Conservation (phyloP, 805 yeast species). For the Ogataea pilisensis region DNA sequence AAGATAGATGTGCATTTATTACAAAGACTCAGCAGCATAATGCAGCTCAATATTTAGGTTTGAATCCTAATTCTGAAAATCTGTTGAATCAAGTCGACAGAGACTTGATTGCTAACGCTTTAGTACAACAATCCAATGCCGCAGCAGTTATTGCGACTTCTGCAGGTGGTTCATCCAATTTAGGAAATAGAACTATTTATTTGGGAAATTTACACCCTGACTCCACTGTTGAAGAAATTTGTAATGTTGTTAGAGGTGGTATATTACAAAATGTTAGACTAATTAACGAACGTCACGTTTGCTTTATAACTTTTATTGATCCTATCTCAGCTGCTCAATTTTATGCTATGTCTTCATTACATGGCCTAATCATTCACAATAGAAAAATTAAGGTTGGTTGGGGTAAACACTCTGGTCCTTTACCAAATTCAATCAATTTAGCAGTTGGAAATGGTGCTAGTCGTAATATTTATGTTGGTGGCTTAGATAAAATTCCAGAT, state of each 20-base stretch:
- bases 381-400: conserved; percentile 90
- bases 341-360: conserved; percentile 88
- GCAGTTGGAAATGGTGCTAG: conserved; percentile 95
- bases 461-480: conserved; percentile 86
- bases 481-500: conserved; percentile 30
- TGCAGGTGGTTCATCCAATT: conserved; percentile 88
- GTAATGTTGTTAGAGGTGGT: conserved; percentile 96
- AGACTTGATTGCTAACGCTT: conserved; percentile 62
- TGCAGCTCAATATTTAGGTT: conserved; percentile 91
- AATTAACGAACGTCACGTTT: conserved; percentile 80
- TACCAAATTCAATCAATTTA: conserved; percentile 77
- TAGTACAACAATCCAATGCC: conserved; percentile 92
- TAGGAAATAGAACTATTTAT: conserved; percentile 92
- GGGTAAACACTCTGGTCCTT: conserved; percentile 96
- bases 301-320: conserved; percentile 92
- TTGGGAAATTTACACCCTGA: conserved; percentile 87
- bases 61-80: conserved; percentile 86
- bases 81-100: conserved; percentile 55
- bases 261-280: conserved; percentile 78
- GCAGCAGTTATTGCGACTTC: conserved; percentile 96
- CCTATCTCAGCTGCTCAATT: conserved; percentile 98
- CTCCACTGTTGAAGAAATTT: conserved; percentile 84
- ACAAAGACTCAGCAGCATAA: conserved; percentile 95
- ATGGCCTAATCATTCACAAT: conserved; percentile 82
- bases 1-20: conserved; percentile 91